Evolutionary conservation across 2,329 filamentous ascomycete species (phyloP), one percentile per base, ranked within the genome.

Genomic region (Neonectria ditissima): DNA sequence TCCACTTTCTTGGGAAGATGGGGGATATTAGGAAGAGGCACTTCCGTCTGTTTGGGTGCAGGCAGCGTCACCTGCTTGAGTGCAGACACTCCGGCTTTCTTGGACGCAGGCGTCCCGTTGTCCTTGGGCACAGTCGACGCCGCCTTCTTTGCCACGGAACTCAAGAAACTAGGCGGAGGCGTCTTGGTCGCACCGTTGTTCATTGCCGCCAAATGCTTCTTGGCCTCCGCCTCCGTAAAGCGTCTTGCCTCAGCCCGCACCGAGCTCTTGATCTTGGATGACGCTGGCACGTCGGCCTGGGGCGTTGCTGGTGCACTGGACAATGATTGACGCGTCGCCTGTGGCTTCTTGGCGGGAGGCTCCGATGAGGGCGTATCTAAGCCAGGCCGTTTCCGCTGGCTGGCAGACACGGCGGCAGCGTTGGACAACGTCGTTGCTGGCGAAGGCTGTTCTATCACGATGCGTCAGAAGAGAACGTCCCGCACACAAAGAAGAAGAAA

Each of bases 211-310:
- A 73, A 37, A 11, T 54, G 59, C 41, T 55, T 67, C 9, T 55
- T 28, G 1, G 67, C 61, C 24, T 56, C 65, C 24, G 65, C 68
- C 48, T 76, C 69, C 26, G 71, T 68, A 57, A 69, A 69, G 45
- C 66, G 69, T 22, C 53, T 67, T 11, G 68, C 63, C 22, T 59
- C 26, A 14, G 41, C 60, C 16, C 65, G 63, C 10, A 54, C 26
- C 1, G 55, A 44, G 26, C 37, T 58, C 18, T 54, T 45, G 2
- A 37, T 50, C 16, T 39, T 55, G 37, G 5, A 24, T 24, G 37
- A 41, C 20, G 13, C 20, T 41, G 30, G 22, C n/a, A 28, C 34
- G 34, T 54, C 39, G 7, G 24, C 50, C 16, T 39, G 55, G 30
- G 4, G 24, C 22, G 34, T 20, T 18, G 16, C 14, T 32, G 26